Conservation (phyloP, 75 land plant genomes). For the Picea glauca region DNA sequence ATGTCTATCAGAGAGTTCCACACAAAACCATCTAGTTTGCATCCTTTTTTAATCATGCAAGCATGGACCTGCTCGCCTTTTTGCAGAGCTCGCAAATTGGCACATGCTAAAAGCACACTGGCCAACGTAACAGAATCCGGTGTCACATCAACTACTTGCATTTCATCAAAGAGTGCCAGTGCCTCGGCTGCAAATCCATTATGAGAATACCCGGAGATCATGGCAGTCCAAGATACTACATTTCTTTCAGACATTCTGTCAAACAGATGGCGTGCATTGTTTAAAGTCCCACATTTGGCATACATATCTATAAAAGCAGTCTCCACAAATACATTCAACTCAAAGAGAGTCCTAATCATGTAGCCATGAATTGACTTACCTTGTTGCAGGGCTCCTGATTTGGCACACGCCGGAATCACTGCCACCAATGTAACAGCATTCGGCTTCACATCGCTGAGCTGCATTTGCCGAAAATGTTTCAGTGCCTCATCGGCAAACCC, state of each 20-base stretch:
- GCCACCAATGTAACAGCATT: constrained; percentile 17
- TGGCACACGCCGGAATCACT: constrained; percentile 17
- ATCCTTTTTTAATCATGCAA: too few species aligned
- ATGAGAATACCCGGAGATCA: not conserved
- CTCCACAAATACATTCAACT: constrained; percentile 8
- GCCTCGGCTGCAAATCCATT: not conserved
- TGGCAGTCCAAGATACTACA: not conserved
- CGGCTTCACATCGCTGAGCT: constrained; percentile 11
- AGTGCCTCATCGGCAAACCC: constrained; percentile 13
- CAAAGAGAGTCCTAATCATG: constrained; percentile 10
- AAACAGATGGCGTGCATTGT: not conserved
- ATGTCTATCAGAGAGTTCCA: too few species aligned
- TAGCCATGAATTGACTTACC: constrained; percentile 16
- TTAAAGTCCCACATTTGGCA: constrained; percentile 14
- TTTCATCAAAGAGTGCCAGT: not conserved
- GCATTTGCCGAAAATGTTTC: constrained; percentile 15
- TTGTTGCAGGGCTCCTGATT: not conserved
- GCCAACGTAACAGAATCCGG: constrained; percentile 15
- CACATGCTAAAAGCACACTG: constrained; percentile 9
- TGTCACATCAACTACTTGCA: not conserved
- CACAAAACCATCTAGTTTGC: too few species aligned
- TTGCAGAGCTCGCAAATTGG: not conserved
- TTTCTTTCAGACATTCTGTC: not conserved
- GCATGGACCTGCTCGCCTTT: too few species aligned
- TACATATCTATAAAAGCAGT: constrained; percentile 21